A percentile compares a stretch with the other conserved stretches of the same genome.
Conservation (phyloP, 352 stramenopile genomes). For the Phytophthora citrophthora region DNA sequence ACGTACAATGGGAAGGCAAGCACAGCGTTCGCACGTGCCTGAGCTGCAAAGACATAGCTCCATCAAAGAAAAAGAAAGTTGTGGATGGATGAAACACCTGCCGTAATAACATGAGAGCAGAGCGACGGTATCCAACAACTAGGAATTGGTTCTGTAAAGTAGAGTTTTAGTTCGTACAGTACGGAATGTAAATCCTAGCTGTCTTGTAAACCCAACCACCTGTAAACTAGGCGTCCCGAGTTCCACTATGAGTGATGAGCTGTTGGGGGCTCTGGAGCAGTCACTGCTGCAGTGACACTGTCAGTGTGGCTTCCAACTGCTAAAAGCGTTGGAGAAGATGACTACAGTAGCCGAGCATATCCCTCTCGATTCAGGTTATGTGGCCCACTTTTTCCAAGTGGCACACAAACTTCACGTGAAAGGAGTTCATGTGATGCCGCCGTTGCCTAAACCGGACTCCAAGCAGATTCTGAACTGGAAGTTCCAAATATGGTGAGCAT, state of each 20-base stretch:
- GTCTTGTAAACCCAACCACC: not conserved
- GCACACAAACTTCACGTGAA: not conserved
- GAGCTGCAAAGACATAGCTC: conserved; percentile 3
- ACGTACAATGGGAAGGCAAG: not conserved
- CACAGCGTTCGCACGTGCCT: conserved; percentile 5
- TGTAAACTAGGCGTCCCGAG: not conserved
- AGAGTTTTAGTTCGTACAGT: not conserved
- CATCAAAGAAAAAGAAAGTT: not conserved
- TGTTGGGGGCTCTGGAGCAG: not conserved
- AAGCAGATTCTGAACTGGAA: not conserved
- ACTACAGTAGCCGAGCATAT: no score
- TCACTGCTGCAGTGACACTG: no score
- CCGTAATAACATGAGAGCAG: not conserved
- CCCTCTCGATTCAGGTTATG: not conserved
- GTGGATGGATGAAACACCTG: not conserved
- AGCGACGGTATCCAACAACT: no score
- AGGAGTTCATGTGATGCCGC: not conserved
- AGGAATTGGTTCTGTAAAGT: not conserved
- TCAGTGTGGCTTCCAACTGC: no score
- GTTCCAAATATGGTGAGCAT: no score
- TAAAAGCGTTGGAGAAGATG: no score
- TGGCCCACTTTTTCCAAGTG: not conserved
- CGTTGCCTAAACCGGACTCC: not conserved
- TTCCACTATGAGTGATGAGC: conserved; percentile 4
- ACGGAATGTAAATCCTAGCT: not conserved